Conservation (phyloP, 371 early-diverging fungal genomes). For the Mucor saturninus region DNA sequence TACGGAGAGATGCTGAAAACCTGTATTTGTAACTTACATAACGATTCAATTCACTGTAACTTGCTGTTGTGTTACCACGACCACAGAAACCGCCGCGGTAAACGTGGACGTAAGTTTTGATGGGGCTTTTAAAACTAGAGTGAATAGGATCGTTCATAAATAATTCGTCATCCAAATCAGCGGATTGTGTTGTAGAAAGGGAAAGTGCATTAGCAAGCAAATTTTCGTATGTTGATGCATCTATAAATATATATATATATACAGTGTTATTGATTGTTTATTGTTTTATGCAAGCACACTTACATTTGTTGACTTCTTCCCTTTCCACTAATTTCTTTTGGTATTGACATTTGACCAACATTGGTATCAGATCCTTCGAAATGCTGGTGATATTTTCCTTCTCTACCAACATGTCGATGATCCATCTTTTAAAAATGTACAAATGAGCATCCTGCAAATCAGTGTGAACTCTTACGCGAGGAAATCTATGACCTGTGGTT, state of each 20-base stretch:
- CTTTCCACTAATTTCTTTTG: slow-evolving; percentile 68
- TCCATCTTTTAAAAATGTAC: slow-evolving; percentile 91
- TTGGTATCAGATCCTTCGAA: slow-evolving; percentile 84
- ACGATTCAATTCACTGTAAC: slow-evolving; percentile 87
- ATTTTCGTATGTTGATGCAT: slow-evolving; percentile 36
- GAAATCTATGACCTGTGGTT: slow-evolving; percentile 56
- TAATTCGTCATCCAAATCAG: slow-evolving; percentile 35
- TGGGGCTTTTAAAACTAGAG: slow-evolving; percentile 48
- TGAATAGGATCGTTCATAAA: slow-evolving; percentile 29
- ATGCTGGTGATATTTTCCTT: slow-evolving; percentile 77
- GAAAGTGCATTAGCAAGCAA: slow-evolving; percentile 51
- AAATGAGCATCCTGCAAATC: slow-evolving; percentile 87
- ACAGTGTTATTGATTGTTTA: background rate
- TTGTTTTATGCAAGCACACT: slow-evolving; percentile 1
- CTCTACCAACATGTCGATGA: slow-evolving; percentile 77
- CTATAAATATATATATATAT: slow-evolving; percentile 17
- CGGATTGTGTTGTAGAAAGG: slow-evolving; percentile 50
- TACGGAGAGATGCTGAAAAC: slow-evolving; percentile 7
- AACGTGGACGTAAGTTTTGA: slow-evolving; percentile 51
- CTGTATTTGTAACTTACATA: slow-evolving; percentile 55
- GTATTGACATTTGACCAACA: slow-evolving; percentile 80
- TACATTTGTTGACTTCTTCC: slow-evolving; percentile 73
- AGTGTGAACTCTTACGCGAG: slow-evolving; percentile 74
- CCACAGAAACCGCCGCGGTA: slow-evolving; percentile 65
- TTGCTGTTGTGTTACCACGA: slow-evolving; percentile 82